These are phyloP conservation scores for Dryas drummondii DNA, from an alignment of 306 rosid species.

Conservation along the genomic window DNA sequence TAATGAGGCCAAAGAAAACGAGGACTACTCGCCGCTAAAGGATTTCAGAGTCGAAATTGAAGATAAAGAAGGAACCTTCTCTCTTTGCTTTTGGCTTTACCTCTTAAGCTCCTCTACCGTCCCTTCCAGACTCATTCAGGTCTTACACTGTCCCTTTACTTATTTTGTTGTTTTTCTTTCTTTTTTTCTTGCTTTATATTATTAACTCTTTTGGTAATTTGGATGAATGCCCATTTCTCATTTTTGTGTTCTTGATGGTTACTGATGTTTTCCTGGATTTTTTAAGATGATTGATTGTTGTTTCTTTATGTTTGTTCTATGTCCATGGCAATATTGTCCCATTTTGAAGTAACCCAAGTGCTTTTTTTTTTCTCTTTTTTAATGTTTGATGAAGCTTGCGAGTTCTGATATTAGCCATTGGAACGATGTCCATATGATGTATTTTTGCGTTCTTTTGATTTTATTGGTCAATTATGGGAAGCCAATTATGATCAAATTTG, in stretches of 20 bases:
- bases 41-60: conserved; percentile 62
- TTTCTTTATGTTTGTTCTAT: neutral
- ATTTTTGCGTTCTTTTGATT: neutral
- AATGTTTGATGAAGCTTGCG: neutral
- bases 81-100: conserved; percentile 83
- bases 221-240: conserved; percentile 8
- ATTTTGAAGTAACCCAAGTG: neutral
- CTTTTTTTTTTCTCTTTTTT: neutral
- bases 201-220: neutral
- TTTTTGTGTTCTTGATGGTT: neutral
- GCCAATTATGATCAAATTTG: neutral
- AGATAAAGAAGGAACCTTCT: conserved; percentile 47
- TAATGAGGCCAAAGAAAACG: conserved; percentile 35
- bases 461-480: neutral
- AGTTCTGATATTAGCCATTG: neutral
- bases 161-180: neutral
- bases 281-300: neutral
- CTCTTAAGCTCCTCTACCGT: conserved; percentile 54
- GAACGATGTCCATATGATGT: neutral
- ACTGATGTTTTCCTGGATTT: conserved; percentile 10
- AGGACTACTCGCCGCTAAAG: conserved; percentile 50
- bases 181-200: neutral
- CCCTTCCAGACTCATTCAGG: conserved; percentile 73
- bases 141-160: conserved; percentile 12
- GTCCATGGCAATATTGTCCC: neutral